Conservation (phyloP, 106 monocot species). For the Allium fistulosum region DNA sequence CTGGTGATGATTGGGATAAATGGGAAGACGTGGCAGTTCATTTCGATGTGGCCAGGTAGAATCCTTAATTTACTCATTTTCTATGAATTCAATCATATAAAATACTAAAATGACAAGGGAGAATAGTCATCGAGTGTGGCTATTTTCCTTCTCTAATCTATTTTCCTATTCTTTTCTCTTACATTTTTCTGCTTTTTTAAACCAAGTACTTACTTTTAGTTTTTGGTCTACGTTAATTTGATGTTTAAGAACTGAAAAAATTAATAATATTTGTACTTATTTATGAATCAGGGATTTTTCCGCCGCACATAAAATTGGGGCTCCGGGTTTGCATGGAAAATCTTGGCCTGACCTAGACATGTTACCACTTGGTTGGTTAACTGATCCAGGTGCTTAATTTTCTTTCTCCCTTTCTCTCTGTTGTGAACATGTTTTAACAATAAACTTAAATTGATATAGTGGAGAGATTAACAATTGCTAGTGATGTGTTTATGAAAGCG, state of each 20-base stretch:
- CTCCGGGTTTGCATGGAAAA: conserved; percentile 54
- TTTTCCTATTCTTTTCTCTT: neutral
- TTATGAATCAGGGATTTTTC: conserved; percentile 51
- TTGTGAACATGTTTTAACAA: too few species aligned
- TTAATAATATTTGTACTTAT: neutral
- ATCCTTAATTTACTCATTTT: neutral
- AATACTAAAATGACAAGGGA: too few species aligned
- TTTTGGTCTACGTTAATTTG: neutral
- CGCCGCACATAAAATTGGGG: conserved; percentile 60
- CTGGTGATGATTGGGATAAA: conserved; percentile 89
- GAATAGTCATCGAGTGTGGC: too few species aligned
- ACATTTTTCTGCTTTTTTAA: neutral
- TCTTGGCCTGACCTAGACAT: conserved; percentile 99
- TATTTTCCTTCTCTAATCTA: too few species aligned
- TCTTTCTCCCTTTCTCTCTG: neutral
- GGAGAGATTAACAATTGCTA: too few species aligned
- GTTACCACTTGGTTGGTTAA: conserved; percentile 96
- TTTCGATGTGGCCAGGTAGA: conserved; percentile 79
- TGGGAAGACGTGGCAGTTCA: conserved; percentile 76
- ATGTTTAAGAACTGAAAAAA: neutral
- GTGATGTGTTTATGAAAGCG: too few species aligned
- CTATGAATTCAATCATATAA: too few species aligned
- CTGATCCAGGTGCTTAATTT: conserved; percentile 55
- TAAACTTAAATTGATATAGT: too few species aligned
- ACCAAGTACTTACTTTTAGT: neutral